phyloP scores from a whole-genome alignment of 805 yeast genomes.

The Blastobotrys attinorum region DNA sequence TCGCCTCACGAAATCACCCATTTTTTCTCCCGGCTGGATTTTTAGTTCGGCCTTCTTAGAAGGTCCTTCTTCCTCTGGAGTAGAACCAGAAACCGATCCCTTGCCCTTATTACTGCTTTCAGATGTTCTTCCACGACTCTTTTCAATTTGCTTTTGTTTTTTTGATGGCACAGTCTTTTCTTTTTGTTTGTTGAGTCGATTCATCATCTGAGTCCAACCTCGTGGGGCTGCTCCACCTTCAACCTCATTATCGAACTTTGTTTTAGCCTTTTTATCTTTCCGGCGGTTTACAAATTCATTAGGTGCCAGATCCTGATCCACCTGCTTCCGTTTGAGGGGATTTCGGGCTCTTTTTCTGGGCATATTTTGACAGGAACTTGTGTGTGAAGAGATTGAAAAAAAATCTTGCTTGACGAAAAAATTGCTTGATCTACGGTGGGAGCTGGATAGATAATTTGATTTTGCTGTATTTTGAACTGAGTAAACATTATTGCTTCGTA shows the following conservation, averaged over 20 bases:
- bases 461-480: no score
- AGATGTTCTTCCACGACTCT: conserved; percentile 5
- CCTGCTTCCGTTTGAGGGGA: conserved; percentile 16
- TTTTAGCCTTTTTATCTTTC: conserved; percentile 7
- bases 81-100: no score
- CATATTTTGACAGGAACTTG: conserved; percentile 7
- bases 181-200: conserved; percentile 9
- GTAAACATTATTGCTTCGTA: no score
- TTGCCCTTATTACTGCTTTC: no score
- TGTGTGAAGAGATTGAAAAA: not conserved
- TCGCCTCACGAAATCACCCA: conserved; percentile 32
- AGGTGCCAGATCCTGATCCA: conserved; percentile 18
- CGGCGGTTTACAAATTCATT: conserved; percentile 8
- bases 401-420: not conserved
- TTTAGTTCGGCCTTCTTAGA: conserved; percentile 12
- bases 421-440: no score
- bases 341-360: conserved; percentile 20
- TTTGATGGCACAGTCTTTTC: conserved; percentile 1
- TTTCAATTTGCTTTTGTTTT: conserved; percentile 5
- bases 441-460: no score
- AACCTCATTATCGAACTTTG: conserved; percentile 11
- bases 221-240: conserved; percentile 30
- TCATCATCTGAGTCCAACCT: conserved; percentile 26
- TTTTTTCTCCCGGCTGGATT: conserved; percentile 30
- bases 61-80: conserved; percentile 1